Evolutionary conservation across 257 asterid genomes (phyloP).

Genomic region (Solanum pimpinellifolium): DNA sequence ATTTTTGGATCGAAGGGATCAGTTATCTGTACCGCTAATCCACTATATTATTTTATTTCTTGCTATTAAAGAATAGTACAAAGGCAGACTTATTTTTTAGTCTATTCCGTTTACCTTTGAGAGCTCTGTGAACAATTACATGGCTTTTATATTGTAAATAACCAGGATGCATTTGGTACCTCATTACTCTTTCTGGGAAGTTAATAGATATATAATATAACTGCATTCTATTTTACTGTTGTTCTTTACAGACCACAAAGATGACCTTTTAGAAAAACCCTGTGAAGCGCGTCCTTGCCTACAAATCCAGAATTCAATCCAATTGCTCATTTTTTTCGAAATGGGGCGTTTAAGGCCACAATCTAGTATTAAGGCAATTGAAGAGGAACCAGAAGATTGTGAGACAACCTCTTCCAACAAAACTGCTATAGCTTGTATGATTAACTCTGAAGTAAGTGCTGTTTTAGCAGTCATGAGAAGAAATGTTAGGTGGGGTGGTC

Average conservation of each 20-base stretch:
- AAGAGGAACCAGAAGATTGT: slow-evolving; percentile 94
- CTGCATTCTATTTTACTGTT: neutral
- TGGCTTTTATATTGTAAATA: neutral
- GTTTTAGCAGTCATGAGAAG: slow-evolving; percentile 97
- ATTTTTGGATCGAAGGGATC: neutral
- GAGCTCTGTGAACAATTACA: neutral
- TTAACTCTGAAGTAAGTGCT: slow-evolving; percentile 87
- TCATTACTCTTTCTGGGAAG: neutral
- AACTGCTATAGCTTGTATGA: slow-evolving; percentile 69
- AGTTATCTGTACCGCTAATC: neutral
- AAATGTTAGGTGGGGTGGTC: slow-evolving; percentile 98
- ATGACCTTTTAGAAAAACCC: slow-evolving; percentile 6
- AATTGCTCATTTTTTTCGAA: slow-evolving; percentile 3
- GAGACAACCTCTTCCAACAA: slow-evolving; percentile 48
- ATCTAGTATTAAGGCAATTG: slow-evolving; percentile 71
- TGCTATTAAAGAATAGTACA: neutral
- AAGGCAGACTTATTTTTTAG: neutral
- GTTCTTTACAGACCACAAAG: slow-evolving; percentile 10
- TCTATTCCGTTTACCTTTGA: neutral
- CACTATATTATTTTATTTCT: neutral
- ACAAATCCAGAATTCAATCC: slow-evolving; percentile 6
- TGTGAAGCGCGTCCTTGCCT: neutral
- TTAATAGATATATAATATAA: neutral
- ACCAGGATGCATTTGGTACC: neutral
- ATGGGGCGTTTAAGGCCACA: slow-evolving; percentile 89